These are phyloP conservation scores for Amanita muscaria DNA, from an alignment of 768 basidiomycete species.

Conservation along the genomic window DNA sequence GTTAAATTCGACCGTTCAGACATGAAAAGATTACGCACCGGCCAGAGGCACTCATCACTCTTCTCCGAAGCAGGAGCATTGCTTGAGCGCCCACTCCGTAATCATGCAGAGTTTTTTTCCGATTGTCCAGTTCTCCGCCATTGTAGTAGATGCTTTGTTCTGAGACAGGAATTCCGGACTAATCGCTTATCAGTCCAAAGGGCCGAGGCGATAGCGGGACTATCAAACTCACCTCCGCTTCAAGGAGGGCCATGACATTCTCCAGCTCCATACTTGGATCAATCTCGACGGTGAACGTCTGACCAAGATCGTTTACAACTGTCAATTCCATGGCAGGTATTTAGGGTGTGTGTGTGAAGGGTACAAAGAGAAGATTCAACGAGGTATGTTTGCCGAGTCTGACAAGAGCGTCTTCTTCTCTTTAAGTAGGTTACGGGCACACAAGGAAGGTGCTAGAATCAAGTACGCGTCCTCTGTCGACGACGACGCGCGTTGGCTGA, in stretches of 20 bases:
- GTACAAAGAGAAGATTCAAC: background rate
- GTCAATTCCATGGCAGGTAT: conserved; percentile 53
- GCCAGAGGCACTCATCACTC: conserved; percentile 28
- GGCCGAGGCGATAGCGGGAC: background rate
- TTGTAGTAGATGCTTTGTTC: conserved; percentile 72
- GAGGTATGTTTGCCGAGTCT: background rate
- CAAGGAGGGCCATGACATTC: conserved; percentile 88
- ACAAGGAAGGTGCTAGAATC: background rate
- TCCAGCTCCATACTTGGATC: conserved; percentile 87
- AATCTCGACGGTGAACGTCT: conserved; percentile 67
- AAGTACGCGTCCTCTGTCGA: too few relatives aligned
- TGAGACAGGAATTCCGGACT: conserved; percentile 66
- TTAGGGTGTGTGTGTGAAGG: background rate
- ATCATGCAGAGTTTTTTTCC: conserved; percentile 58
- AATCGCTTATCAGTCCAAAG: background rate
- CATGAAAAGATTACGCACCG: conserved; percentile 1
- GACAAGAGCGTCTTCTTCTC: background rate
- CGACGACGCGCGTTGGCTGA: conserved; percentile 1
- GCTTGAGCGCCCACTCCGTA: conserved; percentile 54
- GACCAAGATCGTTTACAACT: conserved; percentile 60
- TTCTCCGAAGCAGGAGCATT: conserved; percentile 60
- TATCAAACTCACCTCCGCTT: conserved; percentile 72
- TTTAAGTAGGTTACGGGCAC: background rate
- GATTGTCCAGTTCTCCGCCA: conserved; percentile 54
- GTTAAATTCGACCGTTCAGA: background rate